Conservation (phyloP, 768 basidiomycete species). For the Coprinopsis sp. region DNA sequence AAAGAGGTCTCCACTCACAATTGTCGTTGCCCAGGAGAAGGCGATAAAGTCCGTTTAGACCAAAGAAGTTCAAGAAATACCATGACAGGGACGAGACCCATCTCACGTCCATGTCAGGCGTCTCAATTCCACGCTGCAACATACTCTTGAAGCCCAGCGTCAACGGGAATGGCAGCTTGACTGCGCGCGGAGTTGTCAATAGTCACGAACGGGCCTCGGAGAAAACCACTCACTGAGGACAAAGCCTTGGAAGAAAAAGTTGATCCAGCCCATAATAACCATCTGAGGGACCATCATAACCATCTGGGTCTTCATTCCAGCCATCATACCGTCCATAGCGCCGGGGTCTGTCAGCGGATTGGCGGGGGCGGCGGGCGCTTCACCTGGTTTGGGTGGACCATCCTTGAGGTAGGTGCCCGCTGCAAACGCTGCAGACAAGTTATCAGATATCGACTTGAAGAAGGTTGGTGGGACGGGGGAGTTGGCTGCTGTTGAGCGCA, state of each 20-base stretch:
- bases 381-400: conserved; percentile 59
- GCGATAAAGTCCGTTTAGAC: conserved; percentile 91
- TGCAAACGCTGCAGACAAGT: conserved; percentile 66
- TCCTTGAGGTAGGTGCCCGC: conserved; percentile 85
- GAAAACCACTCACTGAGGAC: conserved; percentile 75
- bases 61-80: conserved; percentile 99
- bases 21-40: conserved; percentile 89
- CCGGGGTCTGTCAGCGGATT: conserved; percentile 88
- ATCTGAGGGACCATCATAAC: conserved; percentile 99
- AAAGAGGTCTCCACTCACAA: conserved; percentile 43
- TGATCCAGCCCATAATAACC: conserved; percentile 99
- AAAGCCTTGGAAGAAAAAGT: conserved; percentile 99
- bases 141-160: conserved; percentile 97
- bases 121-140: conserved; percentile 93
- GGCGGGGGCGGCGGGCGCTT: conserved; percentile 53
- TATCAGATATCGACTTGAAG: conserved; percentile 72
- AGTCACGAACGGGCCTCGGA: not conserved
- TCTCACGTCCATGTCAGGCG: conserved; percentile 94
- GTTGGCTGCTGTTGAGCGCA: conserved; percentile 73
- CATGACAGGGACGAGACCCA: conserved; percentile 99
- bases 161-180: conserved; percentile 94
- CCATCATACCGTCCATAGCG: conserved; percentile 98
- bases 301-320: conserved; percentile 98
- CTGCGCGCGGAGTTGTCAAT: conserved; percentile 35
- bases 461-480: conserved; percentile 75